phyloP scores from a whole-genome alignment of 495 filamentous ascomycete genomes.

The Chaetomium fimeti region DNA sequence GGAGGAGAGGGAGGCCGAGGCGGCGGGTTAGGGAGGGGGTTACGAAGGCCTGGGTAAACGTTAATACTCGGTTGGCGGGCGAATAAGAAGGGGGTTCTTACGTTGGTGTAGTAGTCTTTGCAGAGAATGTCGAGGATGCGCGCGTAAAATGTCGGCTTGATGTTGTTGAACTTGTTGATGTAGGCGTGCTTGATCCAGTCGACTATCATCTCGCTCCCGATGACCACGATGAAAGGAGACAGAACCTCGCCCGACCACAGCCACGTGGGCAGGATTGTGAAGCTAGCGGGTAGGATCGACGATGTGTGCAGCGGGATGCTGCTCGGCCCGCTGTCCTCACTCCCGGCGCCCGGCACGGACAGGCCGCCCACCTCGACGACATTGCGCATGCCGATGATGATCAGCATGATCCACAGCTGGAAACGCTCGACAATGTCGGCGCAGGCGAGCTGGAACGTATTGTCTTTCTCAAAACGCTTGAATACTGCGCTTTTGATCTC shows the following conservation, averaged over 20 bases:
- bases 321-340: constrained; percentile 47
- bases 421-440: constrained; percentile 97
- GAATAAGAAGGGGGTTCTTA: constrained; percentile 35
- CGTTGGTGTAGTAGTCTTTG: constrained; percentile 96
- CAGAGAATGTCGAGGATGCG: constrained; percentile 89
- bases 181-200: constrained; percentile 98
- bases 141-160: constrained; percentile 81
- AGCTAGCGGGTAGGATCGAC: constrained; percentile 77
- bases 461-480: constrained; percentile 97
- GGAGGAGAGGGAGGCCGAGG: constrained; percentile 87
- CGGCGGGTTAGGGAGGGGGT: constrained; percentile 81
- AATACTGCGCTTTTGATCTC: constrained; percentile 98
- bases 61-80: background rate
- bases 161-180: constrained; percentile 97
- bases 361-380: constrained; percentile 86
- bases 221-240: constrained; percentile 85
- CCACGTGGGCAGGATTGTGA: constrained; percentile 85
- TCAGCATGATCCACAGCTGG: constrained; percentile 93
- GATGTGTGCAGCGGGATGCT: constrained; percentile 47
- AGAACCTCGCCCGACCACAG: constrained; percentile 74
- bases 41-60: constrained; percentile 65
- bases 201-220: constrained; percentile 94
- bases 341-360: constrained; percentile 48
- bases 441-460: constrained; percentile 93
- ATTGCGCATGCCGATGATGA: constrained; percentile 93